Base-by-base conservation (phyloP, 2,329 filamentous ascomycete species). In the Aspergillus fijiensis region DNA sequence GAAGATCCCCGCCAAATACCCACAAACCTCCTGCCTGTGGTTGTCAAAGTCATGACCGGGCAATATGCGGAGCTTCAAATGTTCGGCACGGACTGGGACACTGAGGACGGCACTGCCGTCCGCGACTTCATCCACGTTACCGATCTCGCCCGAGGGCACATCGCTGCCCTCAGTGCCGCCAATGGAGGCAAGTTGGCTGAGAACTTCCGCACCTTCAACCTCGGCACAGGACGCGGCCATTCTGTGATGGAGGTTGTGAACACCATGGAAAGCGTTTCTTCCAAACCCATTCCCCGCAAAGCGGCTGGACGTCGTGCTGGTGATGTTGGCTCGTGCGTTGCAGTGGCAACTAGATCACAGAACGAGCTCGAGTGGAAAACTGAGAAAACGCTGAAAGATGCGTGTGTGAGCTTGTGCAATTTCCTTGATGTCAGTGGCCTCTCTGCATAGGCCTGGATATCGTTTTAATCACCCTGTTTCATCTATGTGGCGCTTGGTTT, bases 81-180 rank as follows among this genome's bases (percentile, higher is more conserved):
- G 56, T 89, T 86, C 63, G 87, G 87, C 7, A 81, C 80, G 2
- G 85, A 89, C 71, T 89, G 86, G 82, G 80, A 86, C 58, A 89
- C 87, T 0, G 76, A 79, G 4, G 87, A 89, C 65, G 87, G 87
- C 16, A 89, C 87, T 0, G 85, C 86, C 1, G 81, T 89, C 47
- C 83, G 87, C 48, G 87, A 89, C 71, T 89, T 87, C 68, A 87
- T 89, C 63, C 87, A 89, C 65, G 87, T 89, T 42, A 83, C 82
- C 16, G 87, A 89, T 71, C 80, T 89, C 49, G 86, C 86, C 5
- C 79, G 83, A 48, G 87, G 76, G 4, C 87, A 89, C 72, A 81
- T 88, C 42, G 85, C 86, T 6, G 87, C 87, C 1, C 76, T 87
- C 23, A 68, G 69, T 16, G 68, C 77, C 29, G 71, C 75, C 35